Conservation (phyloP, 768 basidiomycete species). For the Podaxis mareebaensis region DNA sequence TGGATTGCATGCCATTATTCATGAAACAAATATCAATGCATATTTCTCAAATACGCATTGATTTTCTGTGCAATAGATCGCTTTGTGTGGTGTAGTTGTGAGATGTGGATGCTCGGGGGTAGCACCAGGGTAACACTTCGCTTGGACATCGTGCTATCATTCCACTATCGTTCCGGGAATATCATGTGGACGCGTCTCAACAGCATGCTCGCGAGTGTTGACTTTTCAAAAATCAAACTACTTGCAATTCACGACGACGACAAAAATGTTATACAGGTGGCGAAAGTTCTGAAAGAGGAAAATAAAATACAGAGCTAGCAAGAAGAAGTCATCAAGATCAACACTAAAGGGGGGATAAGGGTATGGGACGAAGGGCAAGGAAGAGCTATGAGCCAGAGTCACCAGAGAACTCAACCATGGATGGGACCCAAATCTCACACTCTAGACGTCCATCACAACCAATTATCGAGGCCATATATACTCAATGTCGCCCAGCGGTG, state of each 20-base stretch:
- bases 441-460: conserved; percentile 7
- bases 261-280: conserved; percentile 10
- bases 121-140: not conserved
- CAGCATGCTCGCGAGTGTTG: not conserved
- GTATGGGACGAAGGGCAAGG: conserved; percentile 5
- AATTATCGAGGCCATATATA: conserved; percentile 5
- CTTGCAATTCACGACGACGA: not conserved
- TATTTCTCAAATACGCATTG: not conserved
- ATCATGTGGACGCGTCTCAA: not conserved
- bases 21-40: not conserved
- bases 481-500: conserved; percentile 7
- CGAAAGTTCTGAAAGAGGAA: conserved; percentile 1
- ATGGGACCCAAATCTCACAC: conserved; percentile 5
- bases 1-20: not conserved
- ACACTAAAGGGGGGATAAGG: conserved; percentile 1
- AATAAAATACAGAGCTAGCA: conserved; percentile 17
- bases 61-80: not conserved
- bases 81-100: not conserved
- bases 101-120: not conserved
- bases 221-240: not conserved
- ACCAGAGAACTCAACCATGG: not conserved
- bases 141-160: not conserved
- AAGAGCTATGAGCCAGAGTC: conserved; percentile 8
- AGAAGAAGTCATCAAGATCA: conserved; percentile 8
- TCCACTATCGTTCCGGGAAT: not conserved